These are phyloP conservation scores for Phaeotremella fagi DNA, from an alignment of 768 basidiomycete species.

Conservation along the genomic window DNA sequence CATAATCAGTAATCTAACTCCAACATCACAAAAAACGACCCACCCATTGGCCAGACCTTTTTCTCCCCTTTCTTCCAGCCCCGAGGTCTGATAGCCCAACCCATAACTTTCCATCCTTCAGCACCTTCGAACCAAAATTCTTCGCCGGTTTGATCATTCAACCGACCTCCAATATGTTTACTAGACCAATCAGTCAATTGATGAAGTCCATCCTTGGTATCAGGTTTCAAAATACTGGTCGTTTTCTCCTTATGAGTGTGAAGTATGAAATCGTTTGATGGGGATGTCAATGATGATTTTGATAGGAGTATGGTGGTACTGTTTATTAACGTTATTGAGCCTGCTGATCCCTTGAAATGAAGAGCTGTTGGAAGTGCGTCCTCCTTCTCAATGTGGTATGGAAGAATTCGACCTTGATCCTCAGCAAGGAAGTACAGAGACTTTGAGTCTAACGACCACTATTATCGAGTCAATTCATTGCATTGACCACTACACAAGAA, in stretches of 20 bases:
- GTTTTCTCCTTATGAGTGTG: slow-evolving; percentile 22
- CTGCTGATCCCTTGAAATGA: slow-evolving; percentile 26
- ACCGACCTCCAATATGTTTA: slow-evolving; percentile 50
- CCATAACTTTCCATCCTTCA: slow-evolving; percentile 68
- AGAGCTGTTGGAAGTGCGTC: slow-evolving; percentile 37
- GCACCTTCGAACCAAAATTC: slow-evolving; percentile 90
- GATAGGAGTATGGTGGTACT: slow-evolving; percentile 65
- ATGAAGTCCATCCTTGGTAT: slow-evolving; percentile 48
- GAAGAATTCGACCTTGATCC: slow-evolving; percentile 62
- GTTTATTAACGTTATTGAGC: slow-evolving; percentile 57
- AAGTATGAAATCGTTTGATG: slow-evolving; percentile 73
- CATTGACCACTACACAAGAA: not conserved
- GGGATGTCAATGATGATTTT: slow-evolving; percentile 67
- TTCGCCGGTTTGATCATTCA: slow-evolving; percentile 52
- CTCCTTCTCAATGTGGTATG: slow-evolving; percentile 37
- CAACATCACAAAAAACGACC: slow-evolving; percentile 4
- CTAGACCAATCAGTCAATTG: slow-evolving; percentile 66
- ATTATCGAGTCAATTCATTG: not conserved
- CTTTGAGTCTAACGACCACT: slow-evolving; percentile 72
- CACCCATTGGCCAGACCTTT: slow-evolving; percentile 63
- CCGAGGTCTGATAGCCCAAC: slow-evolving; percentile 75
- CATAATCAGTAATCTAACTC: not conserved
- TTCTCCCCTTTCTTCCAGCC: slow-evolving; percentile 60
- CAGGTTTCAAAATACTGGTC: slow-evolving; percentile 48
- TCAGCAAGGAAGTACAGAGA: slow-evolving; percentile 71